Evolutionary conservation across 2,329 filamentous ascomycete species (phyloP), one percentile per base, ranked within the genome.

Genomic region (Fusarium buxicola): DNA sequence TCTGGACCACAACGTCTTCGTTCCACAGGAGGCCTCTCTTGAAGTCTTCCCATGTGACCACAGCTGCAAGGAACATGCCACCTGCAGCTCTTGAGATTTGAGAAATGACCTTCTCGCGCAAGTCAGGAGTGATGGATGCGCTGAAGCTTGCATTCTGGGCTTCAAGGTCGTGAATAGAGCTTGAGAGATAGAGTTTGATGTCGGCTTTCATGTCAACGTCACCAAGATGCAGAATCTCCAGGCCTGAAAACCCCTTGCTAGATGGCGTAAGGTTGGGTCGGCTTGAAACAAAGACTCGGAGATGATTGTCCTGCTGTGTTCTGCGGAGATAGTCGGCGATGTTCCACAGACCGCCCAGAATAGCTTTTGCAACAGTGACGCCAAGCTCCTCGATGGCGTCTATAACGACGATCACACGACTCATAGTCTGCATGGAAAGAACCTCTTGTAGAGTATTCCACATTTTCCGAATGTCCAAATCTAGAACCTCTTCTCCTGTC

Each of bases 41-140:
- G 31, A 55, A 55, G 27, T 49, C 30, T 25, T 55, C 44, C 52
- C 52, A 55, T 11, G 52, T 44, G 12, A 39, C 13, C 7, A 24
- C 16, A 9, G 52, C 52, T 21, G 24, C 28, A 16, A 55, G 38
- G 30, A 55, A 55, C 52, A 55, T 55, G 31, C 44, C 28, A 3
- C 16, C 45, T 3, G 52, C 28, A 3, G 30, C 32, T 10, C 21
- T 41, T 3, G 43, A 25, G 3, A 34, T n/a, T 15, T 15, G 12
- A 15, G 32, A 34, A 8, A 34, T 38, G 5, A 38, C 24, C 35
- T 24, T 38, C 13, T 38, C 9, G 6, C 16, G 16, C 12, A 38
- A 21, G 3, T 21, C 10, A 24, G 8, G 35, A 8, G 35, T 21
- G 1, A 38, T 38, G 7, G 16, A 21, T 3, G 9, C 35, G 35